Conservation (phyloP, 139 green algal genomes). For the Marvania coccoides region DNA sequence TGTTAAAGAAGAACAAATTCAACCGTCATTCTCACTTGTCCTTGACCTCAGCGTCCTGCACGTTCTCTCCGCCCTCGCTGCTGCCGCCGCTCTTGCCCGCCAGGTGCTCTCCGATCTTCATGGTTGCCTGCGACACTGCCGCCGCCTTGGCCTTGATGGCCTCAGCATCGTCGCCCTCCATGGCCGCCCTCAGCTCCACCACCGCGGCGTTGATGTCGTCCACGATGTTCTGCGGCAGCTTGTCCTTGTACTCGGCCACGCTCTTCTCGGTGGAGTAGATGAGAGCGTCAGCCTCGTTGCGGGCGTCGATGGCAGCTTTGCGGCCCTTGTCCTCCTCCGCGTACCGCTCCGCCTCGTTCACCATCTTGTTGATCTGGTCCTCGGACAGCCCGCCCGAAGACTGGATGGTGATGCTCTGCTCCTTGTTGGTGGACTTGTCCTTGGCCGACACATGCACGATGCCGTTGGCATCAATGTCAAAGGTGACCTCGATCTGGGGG, state of each 20-base stretch:
- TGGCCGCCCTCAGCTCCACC: constrained; percentile 50
- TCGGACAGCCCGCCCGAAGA: constrained; percentile 78
- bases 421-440: constrained; percentile 92
- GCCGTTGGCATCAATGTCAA: constrained; percentile 97
- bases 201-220: constrained; percentile 82
- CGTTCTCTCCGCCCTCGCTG: constrained; percentile 11
- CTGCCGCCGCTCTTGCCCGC: constrained; percentile 18
- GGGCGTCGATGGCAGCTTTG: constrained; percentile 90
- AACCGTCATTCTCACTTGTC: neutral
- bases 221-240: constrained; percentile 65
- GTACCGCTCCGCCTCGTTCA: constrained; percentile 81
- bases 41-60: constrained; percentile 21
- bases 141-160: constrained; percentile 59
- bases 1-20: too few species aligned
- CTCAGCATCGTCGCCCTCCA: constrained; percentile 37
- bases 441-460: constrained; percentile 91
- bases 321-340: constrained; percentile 75
- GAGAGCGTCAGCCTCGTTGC: constrained; percentile 87
- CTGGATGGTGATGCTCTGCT: constrained; percentile 94
- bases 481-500: constrained; percentile 96
- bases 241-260: constrained; percentile 88
- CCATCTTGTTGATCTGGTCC: constrained; percentile 92
- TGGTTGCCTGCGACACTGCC: constrained; percentile 72
- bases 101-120: constrained; percentile 97
- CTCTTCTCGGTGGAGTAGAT: constrained; percentile 77